Base-by-base conservation (phyloP, 2,329 filamentous ascomycete species). In the Fusarium redolens region DNA sequence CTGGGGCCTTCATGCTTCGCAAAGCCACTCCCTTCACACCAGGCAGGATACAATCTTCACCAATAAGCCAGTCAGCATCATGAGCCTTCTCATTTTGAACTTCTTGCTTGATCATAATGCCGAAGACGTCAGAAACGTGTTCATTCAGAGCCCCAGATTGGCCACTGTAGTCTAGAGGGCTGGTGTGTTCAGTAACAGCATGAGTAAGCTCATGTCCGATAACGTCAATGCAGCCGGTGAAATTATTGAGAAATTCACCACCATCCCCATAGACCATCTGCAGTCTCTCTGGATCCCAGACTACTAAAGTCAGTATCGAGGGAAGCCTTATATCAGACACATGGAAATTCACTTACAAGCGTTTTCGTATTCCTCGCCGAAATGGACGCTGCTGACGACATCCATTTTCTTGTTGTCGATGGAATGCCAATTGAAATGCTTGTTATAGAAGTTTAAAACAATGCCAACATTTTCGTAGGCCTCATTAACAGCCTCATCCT, bases 251-350 rank as follows among this genome's bases (percentile, higher is more conserved):
- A 50, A 87, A 86, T 37, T 84, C 82, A 65, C 85, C 83, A 8
- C 88, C 87, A 60, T 89, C 87, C 6, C 88, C 88, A 71, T 87
- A 90, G 7, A 88, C 86, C 84, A 89, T 88, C 74, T 88, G 86
- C 37, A 81, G 76, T 52, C 78, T 80, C 65, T 83, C 79, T 3
- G 85, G 81, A 64, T 88, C 84, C 87, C 87, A 89, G 75, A 86
- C 83, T 85, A 47, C 22, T 22, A 22, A 22, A 22, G 22, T 22
- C 22, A 22, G 22, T 22, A 22, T 22, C 22, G 22, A 22, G 22
- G 22, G 22, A 22, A 22, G 22, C 22, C 22, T 22, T 22, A 22
- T 22, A 22, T 22, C 22, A 22, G 22, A 22, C 22, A 22, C 22
- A 22, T 22, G 22, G 3, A 22, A 22, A 3, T 22, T 22, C 22